A percentile compares a stretch with the other conserved stretches of the same genome.
Conservation (phyloP, 805 yeast species). For the Yarrowia divulgata region DNA sequence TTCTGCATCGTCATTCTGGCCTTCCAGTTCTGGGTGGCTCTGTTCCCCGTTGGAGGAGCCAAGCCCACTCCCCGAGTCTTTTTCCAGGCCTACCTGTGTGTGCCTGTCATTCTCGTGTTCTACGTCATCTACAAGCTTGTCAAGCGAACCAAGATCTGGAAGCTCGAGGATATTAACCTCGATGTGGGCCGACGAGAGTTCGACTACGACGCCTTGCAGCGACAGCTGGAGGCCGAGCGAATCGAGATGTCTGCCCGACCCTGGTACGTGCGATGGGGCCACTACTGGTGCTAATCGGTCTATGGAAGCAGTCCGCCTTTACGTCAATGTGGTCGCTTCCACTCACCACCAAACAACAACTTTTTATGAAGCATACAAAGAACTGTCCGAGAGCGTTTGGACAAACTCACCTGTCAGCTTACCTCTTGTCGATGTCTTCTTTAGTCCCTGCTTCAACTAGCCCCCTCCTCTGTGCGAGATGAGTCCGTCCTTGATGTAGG, state of each 20-base stretch:
- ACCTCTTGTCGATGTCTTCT: background rate
- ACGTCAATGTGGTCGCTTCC: background rate
- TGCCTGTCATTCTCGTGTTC: constrained; percentile 65
- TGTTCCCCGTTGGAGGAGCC: constrained; percentile 70
- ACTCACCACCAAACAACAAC: background rate
- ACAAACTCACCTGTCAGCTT: too few relatives aligned
- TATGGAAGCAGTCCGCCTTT: background rate
- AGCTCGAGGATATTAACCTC: constrained; percentile 62
- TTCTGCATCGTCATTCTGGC: constrained; percentile 64
- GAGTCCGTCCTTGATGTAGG: constrained; percentile 17
- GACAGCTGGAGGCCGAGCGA: constrained; percentile 61
- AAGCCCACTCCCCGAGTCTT: constrained; percentile 55
- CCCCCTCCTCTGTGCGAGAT: constrained; percentile 6
- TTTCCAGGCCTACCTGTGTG: constrained; percentile 71
- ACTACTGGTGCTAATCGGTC: constrained; percentile 56
- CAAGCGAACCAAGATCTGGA: constrained; percentile 54
- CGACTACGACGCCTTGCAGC: constrained; percentile 60
- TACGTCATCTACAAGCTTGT: constrained; percentile 66
- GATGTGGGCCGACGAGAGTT: constrained; percentile 66
- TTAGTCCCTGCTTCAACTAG: background rate
- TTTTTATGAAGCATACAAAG: background rate
- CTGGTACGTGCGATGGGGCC: constrained; percentile 54
- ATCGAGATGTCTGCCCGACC: constrained; percentile 56
- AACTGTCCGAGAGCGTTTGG: background rate
- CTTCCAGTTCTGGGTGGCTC: constrained; percentile 80